Base-by-base conservation (phyloP, 2,329 filamentous ascomycete species). In the Raffaelea ambrosiae region DNA sequence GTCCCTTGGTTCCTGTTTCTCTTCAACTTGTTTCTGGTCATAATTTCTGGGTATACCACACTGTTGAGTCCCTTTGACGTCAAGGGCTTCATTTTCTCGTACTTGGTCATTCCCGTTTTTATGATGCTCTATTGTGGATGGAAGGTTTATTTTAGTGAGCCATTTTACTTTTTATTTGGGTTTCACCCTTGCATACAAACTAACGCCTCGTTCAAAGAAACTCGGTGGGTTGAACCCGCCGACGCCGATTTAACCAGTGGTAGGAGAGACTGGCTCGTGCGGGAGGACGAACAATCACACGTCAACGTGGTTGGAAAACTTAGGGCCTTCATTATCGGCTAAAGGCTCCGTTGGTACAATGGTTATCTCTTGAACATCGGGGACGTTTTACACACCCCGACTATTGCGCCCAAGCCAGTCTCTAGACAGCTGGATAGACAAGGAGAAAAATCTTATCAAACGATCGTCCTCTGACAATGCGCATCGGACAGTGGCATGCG, bases 31-130 rank as follows among this genome's bases (percentile, higher is more conserved):
- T 62, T 86, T 43, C 81, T 86, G 51, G 72, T 80, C 46, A 48
- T 86, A 18, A 85, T 83, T 0, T 81, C 82, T 57, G 83, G 83
- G 3, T 87, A 86, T 63, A 81, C 79, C 11, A 73, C 75, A 3
- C 85, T 84, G 58, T 79, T 86, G n/a, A 66, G 65, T 39, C 49
- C 46, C 38, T 86, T 83, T 75, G 69, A 65, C 56, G 74, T 73
- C 13, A 69, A 69, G 49, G 66, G 72, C 45, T 86, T 86, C 55
- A 83, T 86, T 53, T 71, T 77, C 4, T 70, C 74, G n/a, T 86
- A 86, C 55, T 60, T 84, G 54, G 82, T 79, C 53, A 58, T 86
- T 48, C 77, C 85, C 20, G 58, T 86, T 3, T 86, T 85, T 55
- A 57, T 74, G 3, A 69, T 77, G 3, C 61, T 84, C 14, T 83